These are phyloP conservation scores for Aureobasidium sp. DNA, from an alignment of 2,329 filamentous ascomycete species.

Conservation along the genomic window DNA sequence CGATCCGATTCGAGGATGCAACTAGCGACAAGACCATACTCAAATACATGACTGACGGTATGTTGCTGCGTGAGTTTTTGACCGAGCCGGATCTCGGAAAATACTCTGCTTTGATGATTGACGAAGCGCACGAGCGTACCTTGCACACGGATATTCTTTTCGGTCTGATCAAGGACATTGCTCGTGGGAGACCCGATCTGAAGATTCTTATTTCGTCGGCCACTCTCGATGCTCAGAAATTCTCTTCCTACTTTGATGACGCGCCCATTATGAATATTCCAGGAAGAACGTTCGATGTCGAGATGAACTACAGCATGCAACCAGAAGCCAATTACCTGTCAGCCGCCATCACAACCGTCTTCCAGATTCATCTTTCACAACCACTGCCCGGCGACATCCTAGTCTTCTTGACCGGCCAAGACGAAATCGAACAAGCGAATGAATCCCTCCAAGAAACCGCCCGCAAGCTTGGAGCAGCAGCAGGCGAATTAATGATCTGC, in stretches of 20 bases:
- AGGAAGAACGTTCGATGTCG: conserved; percentile 79
- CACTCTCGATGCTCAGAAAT: conserved; percentile 90
- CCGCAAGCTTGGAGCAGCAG: conserved; percentile 74
- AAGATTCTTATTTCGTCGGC: conserved; percentile 90
- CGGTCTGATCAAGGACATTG: conserved; percentile 81
- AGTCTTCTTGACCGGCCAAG: conserved; percentile 90
- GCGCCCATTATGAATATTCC: conserved; percentile 93
- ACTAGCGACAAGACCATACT: conserved; percentile 86
- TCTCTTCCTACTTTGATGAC: conserved; percentile 84
- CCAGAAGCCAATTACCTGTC: conserved; percentile 92
- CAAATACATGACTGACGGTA: conserved; percentile 97
- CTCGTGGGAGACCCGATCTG: conserved; percentile 72
- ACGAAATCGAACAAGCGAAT: conserved; percentile 88
- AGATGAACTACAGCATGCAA: conserved; percentile 82
- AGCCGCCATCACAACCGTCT: conserved; percentile 85
- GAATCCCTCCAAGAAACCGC: conserved; percentile 78
- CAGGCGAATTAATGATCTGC: conserved; percentile 80
- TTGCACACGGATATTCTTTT: conserved; percentile 86
- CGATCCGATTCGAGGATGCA: conserved; percentile 88
- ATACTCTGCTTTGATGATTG: conserved; percentile 89
- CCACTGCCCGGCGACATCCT: conserved; percentile 75
- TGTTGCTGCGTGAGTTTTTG: conserved; percentile 83
- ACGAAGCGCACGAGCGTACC: conserved; percentile 93
- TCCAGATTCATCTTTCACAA: conserved; percentile 88
- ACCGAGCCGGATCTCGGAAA: conserved; percentile 76